These are phyloP conservation scores for Colletotrichum tofieldiae DNA, from an alignment of 2,329 filamentous ascomycete species.

Conservation along the genomic window DNA sequence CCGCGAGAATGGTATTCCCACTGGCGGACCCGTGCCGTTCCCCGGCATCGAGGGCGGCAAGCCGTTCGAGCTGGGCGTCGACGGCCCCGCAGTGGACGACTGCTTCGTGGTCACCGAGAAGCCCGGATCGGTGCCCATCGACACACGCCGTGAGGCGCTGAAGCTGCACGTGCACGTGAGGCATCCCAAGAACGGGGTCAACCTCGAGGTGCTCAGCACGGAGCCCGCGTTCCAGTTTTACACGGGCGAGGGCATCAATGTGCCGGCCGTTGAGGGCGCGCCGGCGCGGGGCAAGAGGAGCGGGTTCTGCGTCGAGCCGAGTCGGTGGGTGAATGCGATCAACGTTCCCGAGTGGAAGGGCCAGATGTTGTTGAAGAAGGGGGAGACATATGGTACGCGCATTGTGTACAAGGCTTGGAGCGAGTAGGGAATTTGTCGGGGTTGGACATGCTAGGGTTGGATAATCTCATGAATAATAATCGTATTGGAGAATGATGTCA, in stretches of 20 bases:
- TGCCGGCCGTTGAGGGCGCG: constrained; percentile 75
- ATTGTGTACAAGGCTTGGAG: constrained; percentile 92
- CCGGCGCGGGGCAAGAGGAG: constrained; percentile 78
- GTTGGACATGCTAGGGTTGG: neutral
- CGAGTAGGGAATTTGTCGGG: constrained; percentile 59
- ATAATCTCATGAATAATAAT: neutral
- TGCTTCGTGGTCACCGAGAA: constrained; percentile 86
- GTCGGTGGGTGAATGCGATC: constrained; percentile 89
- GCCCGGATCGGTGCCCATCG: constrained; percentile 72
- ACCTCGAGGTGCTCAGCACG: constrained; percentile 90
- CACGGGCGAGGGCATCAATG: constrained; percentile 87
- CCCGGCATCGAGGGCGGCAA: constrained; percentile 76
- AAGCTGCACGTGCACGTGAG: constrained; percentile 78
- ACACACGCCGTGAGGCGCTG: constrained; percentile 76
- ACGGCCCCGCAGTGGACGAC: constrained; percentile 86
- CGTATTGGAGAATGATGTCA: neutral
- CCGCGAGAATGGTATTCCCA: constrained; percentile 84
- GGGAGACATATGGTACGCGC: constrained; percentile 84
- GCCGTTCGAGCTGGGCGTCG: constrained; percentile 80
- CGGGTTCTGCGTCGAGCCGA: constrained; percentile 94
- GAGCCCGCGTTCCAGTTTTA: constrained; percentile 99
- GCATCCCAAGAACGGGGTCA: constrained; percentile 81
- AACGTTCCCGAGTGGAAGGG: constrained; percentile 86
- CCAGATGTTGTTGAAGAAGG: constrained; percentile 87
- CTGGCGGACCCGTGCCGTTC: constrained; percentile 75